These are phyloP conservation scores for Saccharomyces uvarum DNA, from an alignment of 1,139 yeast genomes.

Conservation along the genomic window DNA sequence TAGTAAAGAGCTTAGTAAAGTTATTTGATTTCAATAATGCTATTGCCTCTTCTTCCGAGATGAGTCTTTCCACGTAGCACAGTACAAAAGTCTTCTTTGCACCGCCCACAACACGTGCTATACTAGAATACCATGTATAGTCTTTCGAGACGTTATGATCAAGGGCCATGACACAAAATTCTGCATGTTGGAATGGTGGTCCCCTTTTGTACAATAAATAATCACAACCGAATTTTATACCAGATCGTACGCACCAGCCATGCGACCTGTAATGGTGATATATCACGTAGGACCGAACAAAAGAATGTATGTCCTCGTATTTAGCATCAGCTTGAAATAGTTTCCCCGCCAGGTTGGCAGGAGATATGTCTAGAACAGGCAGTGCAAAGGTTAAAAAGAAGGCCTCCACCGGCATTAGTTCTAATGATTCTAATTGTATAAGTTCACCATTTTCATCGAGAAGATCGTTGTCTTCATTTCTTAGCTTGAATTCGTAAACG, in stretches of 20 bases:
- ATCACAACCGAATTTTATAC: constrained; percentile 86
- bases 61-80: constrained; percentile 54
- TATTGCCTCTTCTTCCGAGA: constrained; percentile 28
- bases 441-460: constrained; percentile 37
- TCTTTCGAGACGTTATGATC: constrained; percentile 32
- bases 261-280: constrained; percentile 81
- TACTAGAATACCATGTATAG: constrained; percentile 39
- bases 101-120: constrained; percentile 77
- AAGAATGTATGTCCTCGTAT: constrained; percentile 12
- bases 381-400: constrained; percentile 57
- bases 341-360: constrained; percentile 11
- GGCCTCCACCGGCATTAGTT: constrained; percentile 69
- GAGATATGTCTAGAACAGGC: constrained; percentile 23
- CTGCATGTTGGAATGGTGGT: constrained; percentile 94
- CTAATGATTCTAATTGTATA: constrained; percentile 54
- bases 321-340: constrained; percentile 8
- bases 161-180: constrained; percentile 59
- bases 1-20: constrained; percentile 34
- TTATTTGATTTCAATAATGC: constrained; percentile 20
- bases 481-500: constrained; percentile 21
- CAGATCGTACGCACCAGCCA: constrained; percentile 94
- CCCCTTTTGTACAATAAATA: constrained; percentile 77
- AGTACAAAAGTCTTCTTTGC: constrained; percentile 74
- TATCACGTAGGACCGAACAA: constrained; percentile 46
- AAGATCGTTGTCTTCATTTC: constrained; percentile 37